Percentiles rank a stretch among this genome's conserved stretches.
phyloP scores from a whole-genome alignment of 2,329 filamentous ascomycete species.

The Arthroderma uncinatum region DNA sequence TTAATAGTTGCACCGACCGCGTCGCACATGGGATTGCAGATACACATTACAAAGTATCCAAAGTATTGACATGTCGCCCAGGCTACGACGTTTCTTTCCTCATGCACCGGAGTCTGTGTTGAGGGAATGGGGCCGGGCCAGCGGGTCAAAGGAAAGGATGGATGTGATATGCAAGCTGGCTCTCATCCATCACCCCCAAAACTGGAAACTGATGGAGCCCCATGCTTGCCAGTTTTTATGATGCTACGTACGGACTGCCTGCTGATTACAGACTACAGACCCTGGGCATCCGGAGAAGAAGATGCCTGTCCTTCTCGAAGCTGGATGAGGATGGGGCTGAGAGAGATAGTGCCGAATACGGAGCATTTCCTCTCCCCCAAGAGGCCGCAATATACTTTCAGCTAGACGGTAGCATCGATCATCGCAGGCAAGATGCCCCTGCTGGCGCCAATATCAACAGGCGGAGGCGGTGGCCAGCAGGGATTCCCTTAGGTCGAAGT shows the following conservation, averaged over 20 bases:
- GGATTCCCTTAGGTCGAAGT: too few species aligned
- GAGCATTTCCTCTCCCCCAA: neutral
- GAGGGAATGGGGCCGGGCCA: neutral
- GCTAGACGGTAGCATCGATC: neutral
- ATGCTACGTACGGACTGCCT: too few species aligned
- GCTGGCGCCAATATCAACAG: neutral
- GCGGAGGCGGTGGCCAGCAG: neutral
- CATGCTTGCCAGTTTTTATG: too few species aligned
- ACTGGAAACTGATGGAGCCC: neutral
- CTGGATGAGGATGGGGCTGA: neutral
- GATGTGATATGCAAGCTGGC: neutral
- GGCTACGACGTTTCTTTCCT: neutral
- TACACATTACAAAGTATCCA: neutral
- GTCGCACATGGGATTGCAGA: slow-evolving; percentile 1
- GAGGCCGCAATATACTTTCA: neutral
- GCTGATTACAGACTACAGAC: too few species aligned
- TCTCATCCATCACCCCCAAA: neutral
- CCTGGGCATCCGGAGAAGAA: neutral
- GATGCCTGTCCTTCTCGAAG: slow-evolving; percentile 4
- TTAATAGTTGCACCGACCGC: slow-evolving; percentile 1
- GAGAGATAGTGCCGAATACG: neutral
- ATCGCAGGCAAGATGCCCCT: neutral
- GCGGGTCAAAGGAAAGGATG: slow-evolving; percentile 1
- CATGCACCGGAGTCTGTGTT: neutral
- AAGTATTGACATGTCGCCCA: neutral